Evolutionary conservation across 257 asterid species (phyloP).

Genomic region (Plectranthus barbatus): DNA sequence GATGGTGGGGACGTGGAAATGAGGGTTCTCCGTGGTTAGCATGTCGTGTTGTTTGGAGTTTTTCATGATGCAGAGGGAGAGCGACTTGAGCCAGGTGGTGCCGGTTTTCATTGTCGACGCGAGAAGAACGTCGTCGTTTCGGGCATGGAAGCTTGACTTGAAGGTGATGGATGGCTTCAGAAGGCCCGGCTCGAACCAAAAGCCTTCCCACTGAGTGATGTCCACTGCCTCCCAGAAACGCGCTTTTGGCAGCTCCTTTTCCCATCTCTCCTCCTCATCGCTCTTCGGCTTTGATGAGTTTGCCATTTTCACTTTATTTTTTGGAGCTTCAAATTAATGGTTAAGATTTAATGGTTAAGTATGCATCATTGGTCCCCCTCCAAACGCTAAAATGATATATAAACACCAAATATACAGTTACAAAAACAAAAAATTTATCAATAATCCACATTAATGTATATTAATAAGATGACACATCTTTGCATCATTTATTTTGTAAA

Average conservation of each 20-base stretch:
- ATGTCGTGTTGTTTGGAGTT: not conserved
- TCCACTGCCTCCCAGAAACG: slow-evolving; percentile 2
- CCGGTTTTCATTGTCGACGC: slow-evolving; percentile 7
- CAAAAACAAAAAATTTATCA: no score
- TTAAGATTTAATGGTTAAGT: no score
- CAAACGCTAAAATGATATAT: no score
- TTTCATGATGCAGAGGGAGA: slow-evolving; percentile 1
- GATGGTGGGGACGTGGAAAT: slow-evolving; percentile 10
- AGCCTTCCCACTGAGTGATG: slow-evolving; percentile 7
- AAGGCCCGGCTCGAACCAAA: not conserved
- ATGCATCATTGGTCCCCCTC: no score
- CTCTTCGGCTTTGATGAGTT: no score
- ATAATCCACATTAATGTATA: no score
- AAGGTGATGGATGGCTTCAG: not conserved
- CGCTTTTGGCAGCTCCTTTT: not conserved
- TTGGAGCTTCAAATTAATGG: no score
- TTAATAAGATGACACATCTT: no score
- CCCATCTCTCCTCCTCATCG: no score
- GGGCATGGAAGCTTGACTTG: not conserved
- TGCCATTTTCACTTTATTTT: no score
- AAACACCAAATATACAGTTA: no score
- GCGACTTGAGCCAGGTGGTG: slow-evolving; percentile 13
- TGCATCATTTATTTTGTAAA: no score
- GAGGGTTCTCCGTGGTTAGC: not conserved
- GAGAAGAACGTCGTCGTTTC: slow-evolving; percentile 6